These are phyloP conservation scores for Calycina herbarum DNA, from an alignment of 2,329 filamentous ascomycete genomes.

Conservation along the genomic window DNA sequence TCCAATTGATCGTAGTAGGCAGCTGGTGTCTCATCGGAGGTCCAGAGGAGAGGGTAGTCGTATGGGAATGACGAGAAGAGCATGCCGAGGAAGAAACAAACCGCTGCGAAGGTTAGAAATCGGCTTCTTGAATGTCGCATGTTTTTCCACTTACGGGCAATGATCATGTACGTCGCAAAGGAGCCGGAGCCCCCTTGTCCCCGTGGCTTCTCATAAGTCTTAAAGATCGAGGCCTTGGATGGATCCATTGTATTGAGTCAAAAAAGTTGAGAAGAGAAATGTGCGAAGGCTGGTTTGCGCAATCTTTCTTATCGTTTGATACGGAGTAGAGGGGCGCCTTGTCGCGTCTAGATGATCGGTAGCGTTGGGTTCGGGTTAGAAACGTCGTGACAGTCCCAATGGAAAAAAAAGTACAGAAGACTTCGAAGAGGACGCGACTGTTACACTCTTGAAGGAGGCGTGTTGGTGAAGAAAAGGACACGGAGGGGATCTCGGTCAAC, in stretches of 20 bases:
- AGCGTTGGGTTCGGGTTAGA: background rate
- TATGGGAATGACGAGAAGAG: constrained; percentile 97
- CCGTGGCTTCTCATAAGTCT: constrained; percentile 38
- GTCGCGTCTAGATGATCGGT: constrained; percentile 2
- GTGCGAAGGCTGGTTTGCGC: constrained; percentile 7
- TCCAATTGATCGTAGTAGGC: constrained; percentile 83
- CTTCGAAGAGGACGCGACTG: background rate
- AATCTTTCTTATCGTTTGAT: constrained; percentile 11
- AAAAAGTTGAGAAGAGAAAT: background rate
- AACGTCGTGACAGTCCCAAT: background rate
- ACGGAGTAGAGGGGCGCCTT: constrained; percentile 3
- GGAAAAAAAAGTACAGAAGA: background rate
- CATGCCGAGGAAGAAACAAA: constrained; percentile 97
- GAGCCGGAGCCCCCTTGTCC: constrained; percentile 54
- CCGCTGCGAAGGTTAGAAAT: constrained; percentile 52
- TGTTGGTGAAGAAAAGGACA: constrained; percentile 8
- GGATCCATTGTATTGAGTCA: constrained; percentile 31
- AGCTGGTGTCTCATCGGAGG: constrained; percentile 61
- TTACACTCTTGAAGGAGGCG: background rate
- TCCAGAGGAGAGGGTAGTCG: constrained; percentile 88
- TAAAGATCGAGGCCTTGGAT: constrained; percentile 36
- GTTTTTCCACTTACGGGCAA: constrained; percentile 69
- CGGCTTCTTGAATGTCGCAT: constrained; percentile 17
- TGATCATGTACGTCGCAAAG: constrained; percentile 96
- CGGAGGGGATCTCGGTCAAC: constrained; percentile 1